A percentile compares a stretch with the other conserved stretches of the same genome.
Conservation (phyloP, 371 early-diverging fungal species). For the Umbelopsis sp. region DNA sequence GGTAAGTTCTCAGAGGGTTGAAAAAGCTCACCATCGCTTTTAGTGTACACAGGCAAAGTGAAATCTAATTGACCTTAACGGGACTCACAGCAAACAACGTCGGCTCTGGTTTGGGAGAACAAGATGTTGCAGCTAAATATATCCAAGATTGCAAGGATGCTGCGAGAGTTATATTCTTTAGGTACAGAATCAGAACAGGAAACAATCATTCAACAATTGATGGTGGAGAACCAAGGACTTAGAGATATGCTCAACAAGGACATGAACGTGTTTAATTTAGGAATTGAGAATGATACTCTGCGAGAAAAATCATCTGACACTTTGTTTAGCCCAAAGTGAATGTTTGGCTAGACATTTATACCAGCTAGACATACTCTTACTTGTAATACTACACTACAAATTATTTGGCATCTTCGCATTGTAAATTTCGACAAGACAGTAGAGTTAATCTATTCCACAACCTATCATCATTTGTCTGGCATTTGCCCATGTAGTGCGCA, state of each 20-base stretch:
- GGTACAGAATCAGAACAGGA: constrained; percentile 9
- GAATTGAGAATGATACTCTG: background rate
- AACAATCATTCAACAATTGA: background rate
- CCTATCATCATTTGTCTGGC: too few species aligned
- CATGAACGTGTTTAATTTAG: background rate
- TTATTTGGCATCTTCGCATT: too few species aligned
- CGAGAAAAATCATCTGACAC: constrained; percentile 9
- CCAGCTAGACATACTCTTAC: background rate
- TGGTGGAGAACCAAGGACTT: constrained; percentile 11
- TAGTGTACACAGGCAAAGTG: too few species aligned
- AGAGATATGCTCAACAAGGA: constrained; percentile 13
- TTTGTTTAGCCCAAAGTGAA: background rate
- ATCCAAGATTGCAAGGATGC: background rate
- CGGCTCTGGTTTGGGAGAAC: background rate
- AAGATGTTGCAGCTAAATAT: constrained; percentile 9
- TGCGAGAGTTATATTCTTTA: constrained; percentile 5
- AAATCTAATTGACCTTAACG: too few species aligned
- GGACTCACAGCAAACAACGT: background rate
- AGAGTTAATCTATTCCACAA: too few species aligned
- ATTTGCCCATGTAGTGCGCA: too few species aligned
- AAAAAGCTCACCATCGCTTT: too few species aligned
- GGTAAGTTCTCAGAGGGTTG: background rate
- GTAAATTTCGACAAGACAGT: too few species aligned
- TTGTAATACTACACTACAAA: background rate
- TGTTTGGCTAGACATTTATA: background rate